These are phyloP conservation scores for Zychaea mexicana DNA, from an alignment of 371 early-diverging fungal genomes.

Conservation along the genomic window DNA sequence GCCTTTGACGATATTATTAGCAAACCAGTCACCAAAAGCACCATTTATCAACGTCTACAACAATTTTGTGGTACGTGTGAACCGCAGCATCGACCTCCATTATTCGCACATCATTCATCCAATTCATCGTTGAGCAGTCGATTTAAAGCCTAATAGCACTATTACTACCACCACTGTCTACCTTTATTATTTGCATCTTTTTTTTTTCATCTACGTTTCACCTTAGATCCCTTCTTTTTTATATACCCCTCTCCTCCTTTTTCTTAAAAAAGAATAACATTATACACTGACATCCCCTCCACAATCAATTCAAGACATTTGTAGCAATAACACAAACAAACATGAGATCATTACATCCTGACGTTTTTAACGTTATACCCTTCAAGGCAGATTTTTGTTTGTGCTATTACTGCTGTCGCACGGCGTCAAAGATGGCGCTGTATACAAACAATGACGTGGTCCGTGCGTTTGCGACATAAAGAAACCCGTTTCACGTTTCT, in stretches of 20 bases:
- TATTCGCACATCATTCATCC: conserved; percentile 15
- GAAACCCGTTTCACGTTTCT: no score
- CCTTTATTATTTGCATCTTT: background rate
- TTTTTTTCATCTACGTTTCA: background rate
- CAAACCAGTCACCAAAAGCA: conserved; percentile 76
- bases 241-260: background rate
- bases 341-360: no score
- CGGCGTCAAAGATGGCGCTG: no score
- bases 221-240: background rate
- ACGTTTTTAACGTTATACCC: no score
- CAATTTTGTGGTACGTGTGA: conserved; percentile 36
- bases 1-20: conserved; percentile 74
- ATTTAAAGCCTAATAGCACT: background rate
- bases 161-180: background rate
- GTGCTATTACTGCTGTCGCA: no score
- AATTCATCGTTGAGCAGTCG: conserved; percentile 11
- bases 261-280: no score
- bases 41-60: conserved; percentile 48
- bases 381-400: no score
- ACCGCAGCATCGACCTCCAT: conserved; percentile 5
- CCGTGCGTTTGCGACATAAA: no score
- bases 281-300: no score
- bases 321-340: background rate
- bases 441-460: no score
- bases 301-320: background rate